Evolutionary conservation across 2,329 filamentous ascomycete species (phyloP), one percentile per base, ranked within the genome.

Genomic region (Apiospora phragmitis): DNA sequence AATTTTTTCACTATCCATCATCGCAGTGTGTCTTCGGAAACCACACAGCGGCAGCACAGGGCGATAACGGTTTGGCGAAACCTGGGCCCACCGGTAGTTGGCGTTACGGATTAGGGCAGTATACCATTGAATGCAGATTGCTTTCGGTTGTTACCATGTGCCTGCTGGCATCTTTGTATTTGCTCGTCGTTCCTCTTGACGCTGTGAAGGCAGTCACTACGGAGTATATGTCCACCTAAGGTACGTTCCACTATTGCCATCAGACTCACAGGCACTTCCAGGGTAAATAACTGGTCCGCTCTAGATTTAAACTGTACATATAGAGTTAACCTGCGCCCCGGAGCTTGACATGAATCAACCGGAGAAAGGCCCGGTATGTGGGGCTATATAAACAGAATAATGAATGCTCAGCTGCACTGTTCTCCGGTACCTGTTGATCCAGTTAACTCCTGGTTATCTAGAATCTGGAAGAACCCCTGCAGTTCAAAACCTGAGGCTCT

Each of bases 21-120:
- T 62, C 55, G 55, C 55, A 38, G 55, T 62, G 55, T 62, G 55
- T 38, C 55, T 62, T 62, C 55, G 38, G 55, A n/a, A 12, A 11
- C 9, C 55, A 62, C 55, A 62, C 55, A 62, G 29, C 55, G 55
- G 67, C 69, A 74, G 73, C 72, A 72, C 70, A 74, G 69, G 70
- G 72, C 72, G 68, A 9, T 73, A 70, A 72, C 68, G 70, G 45
- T 71, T 73, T 69, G 76, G 76, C 71, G 75, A 75, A 75, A 75
- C 74, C 72, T 74, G 72, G 74, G 75, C 73, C 74, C 76, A 62
- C 55, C 32, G 55, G 55, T 75, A 77, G 74, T 74, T 77, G 78
- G 77, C 77, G 79, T 79, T 70, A 73, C 73, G 76, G 77, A 76
- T 75, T 71, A 72, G 74, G 75, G 75, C 74, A 72, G 76, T 79